Evolutionary conservation across 306 rosid species (phyloP), one percentile per base, ranked within the genome.

Genomic region (Vachellia collinsii): DNA sequence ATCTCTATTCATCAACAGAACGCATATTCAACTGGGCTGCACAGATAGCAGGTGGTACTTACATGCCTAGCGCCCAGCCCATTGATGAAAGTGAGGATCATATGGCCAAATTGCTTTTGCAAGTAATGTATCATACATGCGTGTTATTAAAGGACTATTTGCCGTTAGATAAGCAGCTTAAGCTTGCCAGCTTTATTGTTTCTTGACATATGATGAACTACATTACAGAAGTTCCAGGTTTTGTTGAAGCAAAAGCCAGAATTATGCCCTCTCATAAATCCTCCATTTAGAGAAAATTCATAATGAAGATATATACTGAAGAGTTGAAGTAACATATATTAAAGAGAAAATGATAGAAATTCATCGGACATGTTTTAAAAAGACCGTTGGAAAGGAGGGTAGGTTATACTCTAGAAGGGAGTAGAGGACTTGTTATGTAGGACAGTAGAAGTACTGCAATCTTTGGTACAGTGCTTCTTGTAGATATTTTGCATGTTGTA

Each of bases 151-250:
- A 87, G 84, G 89, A 87, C 72, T 75, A 83, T 82, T 88, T 95
- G 92, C 92, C 99, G 74, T 82, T 90, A 12, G 96, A 91, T 84
- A 91, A 90, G 84, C 96, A 95, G 88, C 90, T 93, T 42, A 86
- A 80, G 86, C 94, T 95, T 41, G 90, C 93, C 54, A 88, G 76
- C 82, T 91, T 93, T 93, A 82, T 84, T 19, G 48, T 87, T 72
- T 25, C 72, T 81, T 83, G 80, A 88, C 70, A 61, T 76, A 61
- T 71, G 64, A 10, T 36, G 14, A 70, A 69, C 76, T 42, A 17
- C 70, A 50, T 11, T 54, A 69, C 34, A 37, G 23, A 77, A 78
- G 62, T 43, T 63, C 20, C 56, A 61, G 64, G 63, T 68, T 70
- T 16, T 71, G 64, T 19, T 41, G 65, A 66, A n/a, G 48, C 44